phyloP scores from a whole-genome alignment of 768 basidiomycete species.

The Leucocoprinus leucothites region DNA sequence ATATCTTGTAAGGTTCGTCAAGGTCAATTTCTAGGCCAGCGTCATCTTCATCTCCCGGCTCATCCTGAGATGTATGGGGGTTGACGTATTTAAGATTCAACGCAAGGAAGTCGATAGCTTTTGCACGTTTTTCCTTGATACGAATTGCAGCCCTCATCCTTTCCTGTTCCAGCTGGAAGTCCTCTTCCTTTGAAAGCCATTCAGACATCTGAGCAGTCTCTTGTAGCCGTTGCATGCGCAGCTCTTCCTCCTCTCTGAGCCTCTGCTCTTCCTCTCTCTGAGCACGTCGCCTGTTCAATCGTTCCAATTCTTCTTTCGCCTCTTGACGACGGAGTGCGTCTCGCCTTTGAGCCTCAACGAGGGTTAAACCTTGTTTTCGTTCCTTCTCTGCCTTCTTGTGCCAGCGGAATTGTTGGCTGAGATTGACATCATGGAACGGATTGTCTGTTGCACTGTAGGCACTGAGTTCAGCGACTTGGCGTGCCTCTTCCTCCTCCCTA shows the following conservation, averaged over 20 bases:
- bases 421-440: slow-evolving; percentile 96
- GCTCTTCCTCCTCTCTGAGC: slow-evolving; percentile 89
- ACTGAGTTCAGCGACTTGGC: slow-evolving; percentile 90
- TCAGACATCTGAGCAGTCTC: slow-evolving; percentile 98
- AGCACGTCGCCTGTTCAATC: slow-evolving; percentile 84
- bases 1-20: slow-evolving; percentile 97
- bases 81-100: slow-evolving; percentile 93
- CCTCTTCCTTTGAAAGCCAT: slow-evolving; percentile 96
- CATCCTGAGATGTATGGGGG: slow-evolving; percentile 63
- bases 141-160: slow-evolving; percentile 87
- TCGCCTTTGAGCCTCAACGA: slow-evolving; percentile 73
- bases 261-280: slow-evolving; percentile 89
- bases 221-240: slow-evolving; percentile 81
- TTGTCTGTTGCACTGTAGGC: slow-evolving; percentile 97
- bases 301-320: slow-evolving; percentile 93
- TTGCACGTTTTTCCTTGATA: slow-evolving; percentile 93
- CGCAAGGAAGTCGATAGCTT: slow-evolving; percentile 97
- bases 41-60: slow-evolving; percentile 57
- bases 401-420: slow-evolving; percentile 96
- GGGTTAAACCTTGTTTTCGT: slow-evolving; percentile 76
- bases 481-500: slow-evolving; percentile 85
- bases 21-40: slow-evolving; percentile 95
- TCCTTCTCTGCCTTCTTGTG: slow-evolving; percentile 99
- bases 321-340: slow-evolving; percentile 84
- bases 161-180: slow-evolving; percentile 96